Evolutionary conservation across 2,329 filamentous ascomycete genomes (phyloP).

Genomic region (Diaporthe helianthi): DNA sequence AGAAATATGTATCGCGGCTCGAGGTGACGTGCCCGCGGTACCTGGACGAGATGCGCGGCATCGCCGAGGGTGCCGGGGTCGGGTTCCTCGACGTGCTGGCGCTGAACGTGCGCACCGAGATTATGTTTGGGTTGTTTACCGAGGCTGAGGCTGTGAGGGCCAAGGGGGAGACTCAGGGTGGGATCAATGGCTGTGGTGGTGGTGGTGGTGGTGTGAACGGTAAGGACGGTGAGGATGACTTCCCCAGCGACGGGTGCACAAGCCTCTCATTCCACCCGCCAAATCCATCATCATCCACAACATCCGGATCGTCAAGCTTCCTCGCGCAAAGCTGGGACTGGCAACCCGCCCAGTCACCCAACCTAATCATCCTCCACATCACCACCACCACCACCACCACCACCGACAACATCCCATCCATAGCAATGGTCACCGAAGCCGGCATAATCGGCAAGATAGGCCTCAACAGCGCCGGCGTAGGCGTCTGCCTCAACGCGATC

Average conservation of each 20-base stretch:
- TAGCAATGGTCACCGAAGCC: conserved; percentile 53
- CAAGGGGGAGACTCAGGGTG: not conserved
- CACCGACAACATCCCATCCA: not conserved
- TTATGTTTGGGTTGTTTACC: conserved; percentile 33
- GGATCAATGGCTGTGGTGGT: too few relatives aligned
- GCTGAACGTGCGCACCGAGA: conserved; percentile 35
- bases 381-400: not conserved
- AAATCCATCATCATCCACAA: not conserved
- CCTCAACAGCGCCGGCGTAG: conserved; percentile 64
- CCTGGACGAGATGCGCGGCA: conserved; percentile 32
- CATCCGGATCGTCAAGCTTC: not conserved
- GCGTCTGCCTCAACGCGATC: conserved; percentile 68
- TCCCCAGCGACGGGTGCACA: conserved; percentile 35
- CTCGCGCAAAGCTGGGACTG: conserved; percentile 36
- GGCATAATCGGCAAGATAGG: conserved; percentile 72
- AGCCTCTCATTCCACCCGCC: conserved; percentile 19
- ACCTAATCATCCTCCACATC: conserved; percentile 38
- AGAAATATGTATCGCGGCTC: conserved; percentile 16
- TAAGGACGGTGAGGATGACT: not conserved
- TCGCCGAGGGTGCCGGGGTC: conserved; percentile 30
- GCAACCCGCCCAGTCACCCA: conserved; percentile 28
- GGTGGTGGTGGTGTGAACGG: not conserved
- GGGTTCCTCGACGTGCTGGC: conserved; percentile 32
- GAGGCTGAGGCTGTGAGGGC: not conserved
- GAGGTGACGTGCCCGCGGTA: conserved; percentile 16